These are phyloP conservation scores for Penicillium sp. DNA, from an alignment of 2,329 filamentous ascomycete species.

Conservation along the genomic window DNA sequence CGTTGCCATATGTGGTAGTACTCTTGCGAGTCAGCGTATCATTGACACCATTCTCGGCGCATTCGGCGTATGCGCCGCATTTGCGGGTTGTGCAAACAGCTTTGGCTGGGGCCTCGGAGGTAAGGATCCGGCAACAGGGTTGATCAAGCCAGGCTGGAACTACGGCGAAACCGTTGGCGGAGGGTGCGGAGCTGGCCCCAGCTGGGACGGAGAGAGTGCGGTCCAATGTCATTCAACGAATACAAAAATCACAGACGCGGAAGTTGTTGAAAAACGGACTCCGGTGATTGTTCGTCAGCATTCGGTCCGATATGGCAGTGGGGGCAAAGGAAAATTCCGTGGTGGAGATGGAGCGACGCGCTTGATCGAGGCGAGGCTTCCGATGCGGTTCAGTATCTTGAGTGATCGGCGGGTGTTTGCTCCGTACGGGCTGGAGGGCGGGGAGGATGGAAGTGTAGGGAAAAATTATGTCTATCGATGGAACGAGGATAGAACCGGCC, in stretches of 20 bases:
- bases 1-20: constrained; percentile 66
- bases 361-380: constrained; percentile 81
- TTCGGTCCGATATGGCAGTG: constrained; percentile 65
- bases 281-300: constrained; percentile 76
- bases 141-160: constrained; percentile 58
- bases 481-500: neutral
- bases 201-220: constrained; percentile 74
- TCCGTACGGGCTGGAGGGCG: constrained; percentile 81
- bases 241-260: constrained; percentile 79
- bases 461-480: constrained; percentile 58
- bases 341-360: constrained; percentile 79
- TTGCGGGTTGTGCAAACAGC: constrained; percentile 79
- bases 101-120: constrained; percentile 37
- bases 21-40: constrained; percentile 66
- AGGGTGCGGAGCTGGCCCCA: constrained; percentile 73
- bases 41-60: constrained; percentile 79
- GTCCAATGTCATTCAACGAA: constrained; percentile 90
- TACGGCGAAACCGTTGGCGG: constrained; percentile 86
- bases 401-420: constrained; percentile 73
- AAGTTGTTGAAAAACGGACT: constrained; percentile 78
- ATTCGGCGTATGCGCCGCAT: constrained; percentile 75
- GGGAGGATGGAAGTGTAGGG: constrained; percentile 75
- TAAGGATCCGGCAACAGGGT: constrained; percentile 11
- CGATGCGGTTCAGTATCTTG: constrained; percentile 76
- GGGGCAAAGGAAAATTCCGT: constrained; percentile 67